Conservation (phyloP, 179 eudicot genomes). For the Beta corolliflora region DNA sequence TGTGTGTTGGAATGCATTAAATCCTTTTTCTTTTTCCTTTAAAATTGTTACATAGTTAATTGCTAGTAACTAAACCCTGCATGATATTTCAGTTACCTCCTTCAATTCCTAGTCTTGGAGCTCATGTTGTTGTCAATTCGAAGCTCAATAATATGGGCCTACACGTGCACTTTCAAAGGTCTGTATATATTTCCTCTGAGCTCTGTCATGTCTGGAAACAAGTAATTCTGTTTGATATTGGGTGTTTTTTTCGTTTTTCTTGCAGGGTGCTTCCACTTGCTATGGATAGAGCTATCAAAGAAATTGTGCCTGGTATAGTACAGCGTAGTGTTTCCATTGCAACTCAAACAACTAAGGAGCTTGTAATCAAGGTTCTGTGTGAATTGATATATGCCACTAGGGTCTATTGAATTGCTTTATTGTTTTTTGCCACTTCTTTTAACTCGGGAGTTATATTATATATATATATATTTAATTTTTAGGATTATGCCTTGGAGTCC, state of each 20-base stretch:
- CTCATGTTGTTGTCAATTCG: conserved; percentile 71
- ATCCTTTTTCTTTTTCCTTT: not conserved
- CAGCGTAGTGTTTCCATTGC: conserved; percentile 94
- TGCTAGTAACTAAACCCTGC: conserved; percentile 11
- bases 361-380: conserved; percentile 73
- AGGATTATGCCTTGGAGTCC: conserved; percentile 96
- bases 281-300: conserved; percentile 84
- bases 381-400: conserved; percentile 3
- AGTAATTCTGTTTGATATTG: conserved; percentile 1
- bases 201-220: not conserved
- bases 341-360: conserved; percentile 90
- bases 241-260: conserved; percentile 4
- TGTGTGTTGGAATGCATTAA: not conserved
- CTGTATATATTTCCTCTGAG: conserved; percentile 12
- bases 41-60: not conserved
- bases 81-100: conserved; percentile 57
- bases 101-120: conserved; percentile 57
- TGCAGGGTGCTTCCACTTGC: conserved; percentile 80
- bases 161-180: conserved; percentile 84
- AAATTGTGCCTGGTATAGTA: conserved; percentile 71
- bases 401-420: not conserved
- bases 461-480: not conserved
- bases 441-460: not conserved
- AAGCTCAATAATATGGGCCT: conserved; percentile 67
- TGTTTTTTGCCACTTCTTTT: conserved; percentile 13